These are phyloP conservation scores for Aspergillus udagawae DNA, from an alignment of 2,329 filamentous ascomycete species.

Conservation along the genomic window DNA sequence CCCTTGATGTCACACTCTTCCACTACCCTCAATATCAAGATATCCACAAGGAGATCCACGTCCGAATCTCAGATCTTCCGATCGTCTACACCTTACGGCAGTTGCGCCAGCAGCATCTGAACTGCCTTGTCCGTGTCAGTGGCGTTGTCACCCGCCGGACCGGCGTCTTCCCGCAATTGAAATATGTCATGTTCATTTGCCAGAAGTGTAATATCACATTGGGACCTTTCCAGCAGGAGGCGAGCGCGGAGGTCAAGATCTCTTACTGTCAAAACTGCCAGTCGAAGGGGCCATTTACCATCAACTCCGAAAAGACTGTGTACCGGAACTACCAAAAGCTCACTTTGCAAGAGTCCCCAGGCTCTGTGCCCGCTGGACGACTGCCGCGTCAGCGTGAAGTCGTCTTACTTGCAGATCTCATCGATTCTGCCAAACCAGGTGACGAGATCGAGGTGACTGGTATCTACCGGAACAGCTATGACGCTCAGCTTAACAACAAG, in stretches of 20 bases:
- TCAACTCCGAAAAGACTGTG: slow-evolving; percentile 96
- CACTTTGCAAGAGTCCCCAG: slow-evolving; percentile 93
- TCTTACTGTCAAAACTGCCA: slow-evolving; percentile 96
- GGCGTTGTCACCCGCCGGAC: slow-evolving; percentile 92
- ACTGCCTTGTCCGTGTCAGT: slow-evolving; percentile 89
- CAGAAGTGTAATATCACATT: slow-evolving; percentile 86
- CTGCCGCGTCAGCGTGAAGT: slow-evolving; percentile 91
- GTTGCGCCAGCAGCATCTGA: slow-evolving; percentile 89
- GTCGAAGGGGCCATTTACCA: slow-evolving; percentile 85
- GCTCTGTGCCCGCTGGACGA: slow-evolving; percentile 92
- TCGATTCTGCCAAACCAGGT: slow-evolving; percentile 92
- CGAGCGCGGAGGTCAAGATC: slow-evolving; percentile 92
- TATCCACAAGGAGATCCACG: slow-evolving; percentile 96
- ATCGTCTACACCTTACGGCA: slow-evolving; percentile 94
- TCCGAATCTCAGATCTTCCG: slow-evolving; percentile 91
- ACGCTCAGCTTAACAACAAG: slow-evolving; percentile 95
- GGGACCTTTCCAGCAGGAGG: slow-evolving; percentile 96
- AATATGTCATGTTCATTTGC: slow-evolving; percentile 98
- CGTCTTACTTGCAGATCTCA: slow-evolving; percentile 92
- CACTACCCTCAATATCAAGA: slow-evolving; percentile 97
- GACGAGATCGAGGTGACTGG: slow-evolving; percentile 97
- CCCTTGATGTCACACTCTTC: slow-evolving; percentile 91
- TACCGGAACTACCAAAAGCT: slow-evolving; percentile 99
- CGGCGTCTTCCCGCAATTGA: slow-evolving; percentile 94
- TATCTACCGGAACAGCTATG: slow-evolving; percentile 97